These are phyloP conservation scores for Apiotrichum akiyoshidainum DNA, from an alignment of 1,284 basidiomycete species.

Conservation along the genomic window DNA sequence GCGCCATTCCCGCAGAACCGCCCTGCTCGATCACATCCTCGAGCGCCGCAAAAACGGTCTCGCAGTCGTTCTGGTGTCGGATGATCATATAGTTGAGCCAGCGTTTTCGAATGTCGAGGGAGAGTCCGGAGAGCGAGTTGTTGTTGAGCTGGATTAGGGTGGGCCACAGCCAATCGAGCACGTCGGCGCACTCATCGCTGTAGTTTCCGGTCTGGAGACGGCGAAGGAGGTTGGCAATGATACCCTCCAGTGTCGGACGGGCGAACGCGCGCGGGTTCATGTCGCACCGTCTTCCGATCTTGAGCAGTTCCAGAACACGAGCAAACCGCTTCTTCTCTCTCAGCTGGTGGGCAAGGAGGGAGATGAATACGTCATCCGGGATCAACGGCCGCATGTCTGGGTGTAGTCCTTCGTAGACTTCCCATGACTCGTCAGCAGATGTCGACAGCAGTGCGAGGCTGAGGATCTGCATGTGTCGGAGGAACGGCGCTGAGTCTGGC, in stretches of 20 bases:
- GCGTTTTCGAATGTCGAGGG: constrained; percentile 6
- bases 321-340: constrained; percentile 2
- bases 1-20: constrained; percentile 17
- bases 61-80: constrained; percentile 6
- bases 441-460: constrained; percentile 29
- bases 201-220: background rate
- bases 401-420: constrained; percentile 33
- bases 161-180: constrained; percentile 22
- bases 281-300: constrained; percentile 29
- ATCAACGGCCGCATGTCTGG: constrained; percentile 31
- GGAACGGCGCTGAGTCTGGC: constrained; percentile 41
- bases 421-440: constrained; percentile 33
- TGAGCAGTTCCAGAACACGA: constrained; percentile 23
- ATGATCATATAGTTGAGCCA: constrained; percentile 13
- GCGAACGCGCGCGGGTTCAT: constrained; percentile 25
- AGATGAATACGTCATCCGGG: constrained; percentile 36
- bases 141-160: background rate
- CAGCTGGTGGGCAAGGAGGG: constrained; percentile 33
- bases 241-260: constrained; percentile 4
- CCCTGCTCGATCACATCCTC: constrained; percentile 24
- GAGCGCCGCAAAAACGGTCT: constrained; percentile 6
- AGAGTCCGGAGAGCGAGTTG: constrained; percentile 1
- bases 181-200: constrained; percentile 3
- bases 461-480: constrained; percentile 40
- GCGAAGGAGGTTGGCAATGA: background rate